Percentiles rank a stretch among this genome's conserved stretches.
phyloP scores from a whole-genome alignment of 208 protist genomes.

The Naegleria gruberi region DNA sequence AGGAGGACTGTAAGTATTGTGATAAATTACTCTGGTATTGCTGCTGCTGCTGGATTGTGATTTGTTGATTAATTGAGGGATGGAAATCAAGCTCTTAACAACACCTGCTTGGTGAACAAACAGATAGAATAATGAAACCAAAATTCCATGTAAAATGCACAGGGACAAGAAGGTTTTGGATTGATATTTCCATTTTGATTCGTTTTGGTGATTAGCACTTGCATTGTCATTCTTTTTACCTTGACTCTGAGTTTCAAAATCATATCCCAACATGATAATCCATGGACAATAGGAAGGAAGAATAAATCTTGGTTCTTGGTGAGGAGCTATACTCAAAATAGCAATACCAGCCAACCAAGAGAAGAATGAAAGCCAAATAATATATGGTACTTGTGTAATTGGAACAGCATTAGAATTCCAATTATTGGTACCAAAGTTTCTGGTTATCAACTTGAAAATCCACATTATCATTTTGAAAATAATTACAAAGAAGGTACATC shows the following conservation, averaged over 20 bases:
- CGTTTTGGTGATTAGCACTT: background rate
- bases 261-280: background rate
- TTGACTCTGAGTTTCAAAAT: background rate
- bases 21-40: background rate
- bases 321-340: background rate
- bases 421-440: background rate
- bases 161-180: background rate
- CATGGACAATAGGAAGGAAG: background rate
- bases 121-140: background rate
- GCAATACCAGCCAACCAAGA: background rate
- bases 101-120: background rate
- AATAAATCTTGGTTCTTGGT: constrained; percentile 7
- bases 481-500: background rate
- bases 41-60: background rate
- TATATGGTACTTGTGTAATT: background rate
- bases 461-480: background rate
- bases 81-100: background rate
- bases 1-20: background rate
- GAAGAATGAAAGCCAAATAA: background rate
- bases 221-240: background rate
- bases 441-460: background rate
- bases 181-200: background rate
- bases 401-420: background rate
- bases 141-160: background rate
- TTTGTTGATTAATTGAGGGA: background rate